A percentile compares a stretch with the other conserved stretches of the same genome.
Evolutionary conservation across 805 yeast genomes (phyloP).

Genomic region (Saturnispora sekii): DNA sequence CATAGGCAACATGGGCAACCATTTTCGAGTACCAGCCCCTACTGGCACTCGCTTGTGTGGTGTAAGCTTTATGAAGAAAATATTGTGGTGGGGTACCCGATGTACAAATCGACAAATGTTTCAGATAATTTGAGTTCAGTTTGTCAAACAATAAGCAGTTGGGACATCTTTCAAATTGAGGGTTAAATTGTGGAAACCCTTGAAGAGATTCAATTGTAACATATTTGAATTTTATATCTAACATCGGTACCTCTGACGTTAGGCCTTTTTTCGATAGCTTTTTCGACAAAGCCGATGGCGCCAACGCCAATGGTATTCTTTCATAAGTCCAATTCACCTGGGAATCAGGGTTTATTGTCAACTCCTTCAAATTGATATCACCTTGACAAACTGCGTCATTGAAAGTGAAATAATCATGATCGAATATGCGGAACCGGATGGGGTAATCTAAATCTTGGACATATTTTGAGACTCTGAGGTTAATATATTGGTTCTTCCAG

Average conservation of each 20-base stretch:
- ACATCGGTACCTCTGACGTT: constrained; percentile 1
- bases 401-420: constrained; percentile 72
- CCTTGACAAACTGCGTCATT: constrained; percentile 76
- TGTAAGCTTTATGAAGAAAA: constrained; percentile 47
- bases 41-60: constrained; percentile 72
- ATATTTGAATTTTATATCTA: constrained; percentile 12
- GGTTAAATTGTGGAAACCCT: constrained; percentile 8
- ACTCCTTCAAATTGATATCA: constrained; percentile 40
- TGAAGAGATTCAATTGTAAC: constrained; percentile 7
- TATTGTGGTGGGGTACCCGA: constrained; percentile 23
- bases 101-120: constrained; percentile 82
- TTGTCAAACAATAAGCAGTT: constrained; percentile 57
- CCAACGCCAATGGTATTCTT: constrained; percentile 7
- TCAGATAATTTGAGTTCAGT: constrained; percentile 54
- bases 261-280: constrained; percentile 7
- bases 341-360: constrained; percentile 7
- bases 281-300: constrained; percentile 5
- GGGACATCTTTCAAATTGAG: constrained; percentile 62
- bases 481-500: constrained; percentile 60
- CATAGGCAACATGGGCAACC: constrained; percentile 76
- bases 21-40: constrained; percentile 84
- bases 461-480: constrained; percentile 62
- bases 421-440: constrained; percentile 60
- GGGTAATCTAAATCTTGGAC: constrained; percentile 55
- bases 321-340: constrained; percentile 11